Conservation (phyloP, 2,329 filamentous ascomycete species). For the Trichoderma breve region DNA sequence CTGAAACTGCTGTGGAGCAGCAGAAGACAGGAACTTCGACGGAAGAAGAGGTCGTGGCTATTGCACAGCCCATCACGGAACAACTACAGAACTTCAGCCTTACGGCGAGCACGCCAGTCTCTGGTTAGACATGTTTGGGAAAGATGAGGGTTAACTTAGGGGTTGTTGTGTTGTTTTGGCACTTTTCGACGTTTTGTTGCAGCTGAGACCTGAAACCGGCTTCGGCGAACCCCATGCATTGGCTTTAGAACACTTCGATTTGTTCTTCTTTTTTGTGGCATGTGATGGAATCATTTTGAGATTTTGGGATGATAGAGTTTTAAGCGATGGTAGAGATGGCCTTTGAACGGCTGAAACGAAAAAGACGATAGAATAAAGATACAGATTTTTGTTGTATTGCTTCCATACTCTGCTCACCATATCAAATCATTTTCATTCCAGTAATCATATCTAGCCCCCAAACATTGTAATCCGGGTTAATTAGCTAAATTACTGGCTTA, state of each 20-base stretch:
- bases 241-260: neutral
- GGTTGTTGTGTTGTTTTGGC: neutral
- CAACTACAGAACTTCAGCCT: conserved; percentile 16
- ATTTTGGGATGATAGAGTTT: neutral
- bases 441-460: neutral
- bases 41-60: neutral
- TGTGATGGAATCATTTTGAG: neutral
- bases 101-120: neutral
- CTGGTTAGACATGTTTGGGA: neutral
- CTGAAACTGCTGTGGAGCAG: conserved; percentile 27
- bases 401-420: neutral
- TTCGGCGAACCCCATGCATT: neutral
- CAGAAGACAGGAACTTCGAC: neutral
- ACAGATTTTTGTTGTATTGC: neutral
- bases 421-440: neutral
- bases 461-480: neutral
- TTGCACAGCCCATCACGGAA: neutral
- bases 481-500: neutral
- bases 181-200: neutral
- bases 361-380: neutral
- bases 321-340: neutral
- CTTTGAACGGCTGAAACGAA: neutral
- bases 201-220: neutral
- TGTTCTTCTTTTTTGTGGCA: neutral
- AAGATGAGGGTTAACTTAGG: neutral